phyloP scores from a whole-genome alignment of 2,329 filamentous ascomycete genomes.

The Penicillium sp. region DNA sequence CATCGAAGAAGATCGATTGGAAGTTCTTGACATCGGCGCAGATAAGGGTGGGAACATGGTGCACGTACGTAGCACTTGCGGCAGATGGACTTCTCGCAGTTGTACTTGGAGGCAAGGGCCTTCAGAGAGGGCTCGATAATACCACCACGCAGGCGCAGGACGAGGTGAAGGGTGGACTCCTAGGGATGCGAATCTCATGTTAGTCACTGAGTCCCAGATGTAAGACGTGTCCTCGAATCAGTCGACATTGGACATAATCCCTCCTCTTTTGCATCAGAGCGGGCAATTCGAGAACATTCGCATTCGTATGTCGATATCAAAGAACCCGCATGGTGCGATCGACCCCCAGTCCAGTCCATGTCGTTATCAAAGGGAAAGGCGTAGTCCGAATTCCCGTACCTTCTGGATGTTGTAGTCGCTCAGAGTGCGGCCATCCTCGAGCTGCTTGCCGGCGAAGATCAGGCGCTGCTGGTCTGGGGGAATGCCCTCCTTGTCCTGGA shows the following conservation, averaged over 20 bases:
- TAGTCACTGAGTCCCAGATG: conserved; percentile 29
- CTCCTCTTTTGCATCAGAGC: conserved; percentile 13
- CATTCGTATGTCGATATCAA: conserved; percentile 1
- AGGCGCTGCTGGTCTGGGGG: conserved; percentile 97
- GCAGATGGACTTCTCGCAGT: conserved; percentile 99
- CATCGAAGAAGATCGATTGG: neutral
- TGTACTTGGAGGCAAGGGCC: conserved; percentile 98
- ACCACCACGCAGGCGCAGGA: conserved; percentile 98
- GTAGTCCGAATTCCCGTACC: conserved; percentile 56
- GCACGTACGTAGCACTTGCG: conserved; percentile 98
- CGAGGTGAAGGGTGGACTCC: conserved; percentile 98
- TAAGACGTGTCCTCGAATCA: conserved; percentile 1
- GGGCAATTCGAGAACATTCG: neutral
- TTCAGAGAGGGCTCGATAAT: conserved; percentile 99
- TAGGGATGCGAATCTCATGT: conserved; percentile 44
- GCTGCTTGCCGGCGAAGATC: conserved; percentile 99
- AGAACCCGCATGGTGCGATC: conserved; percentile 6
- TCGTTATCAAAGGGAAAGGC: conserved; percentile 7
- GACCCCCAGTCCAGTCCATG: conserved; percentile 9
- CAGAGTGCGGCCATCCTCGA: conserved; percentile 95
- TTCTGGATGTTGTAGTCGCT: conserved; percentile 99
- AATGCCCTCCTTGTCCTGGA: conserved; percentile 99
- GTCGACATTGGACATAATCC: neutral
- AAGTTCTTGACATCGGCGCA: neutral
- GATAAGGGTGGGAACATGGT: neutral